phyloP scores from a whole-genome alignment of 2,329 filamentous ascomycete species.

The Onygenales sp. region DNA sequence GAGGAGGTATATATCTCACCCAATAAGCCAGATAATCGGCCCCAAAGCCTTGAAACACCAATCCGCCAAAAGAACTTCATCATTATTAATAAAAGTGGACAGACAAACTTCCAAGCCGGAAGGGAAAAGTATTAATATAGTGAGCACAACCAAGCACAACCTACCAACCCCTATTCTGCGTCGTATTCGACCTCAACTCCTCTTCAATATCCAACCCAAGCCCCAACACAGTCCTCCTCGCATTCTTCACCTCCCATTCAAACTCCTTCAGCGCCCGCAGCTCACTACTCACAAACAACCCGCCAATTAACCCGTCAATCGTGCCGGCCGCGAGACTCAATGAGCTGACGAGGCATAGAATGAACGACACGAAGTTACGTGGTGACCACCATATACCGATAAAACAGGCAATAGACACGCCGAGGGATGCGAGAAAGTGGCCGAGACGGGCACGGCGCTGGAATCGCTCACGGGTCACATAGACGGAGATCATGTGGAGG shows the following conservation, averaged over 20 bases:
- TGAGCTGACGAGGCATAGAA: conserved; percentile 71
- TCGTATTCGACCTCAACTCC: conserved; percentile 6
- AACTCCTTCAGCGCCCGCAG: conserved; percentile 79
- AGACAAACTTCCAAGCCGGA: neutral
- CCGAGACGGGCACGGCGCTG: conserved; percentile 63
- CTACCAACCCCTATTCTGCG: neutral
- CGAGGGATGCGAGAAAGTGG: conserved; percentile 63
- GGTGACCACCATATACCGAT: conserved; percentile 81
- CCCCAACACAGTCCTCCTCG: conserved; percentile 30
- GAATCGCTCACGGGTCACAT: conserved; percentile 58
- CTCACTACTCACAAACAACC: conserved; percentile 80
- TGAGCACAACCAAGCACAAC: neutral
- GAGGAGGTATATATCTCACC: too few species aligned
- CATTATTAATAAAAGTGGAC: too few species aligned
- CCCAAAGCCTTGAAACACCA: too few species aligned
- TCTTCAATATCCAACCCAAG: conserved; percentile 13
- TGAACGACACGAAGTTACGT: conserved; percentile 64
- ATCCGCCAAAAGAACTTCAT: too few species aligned
- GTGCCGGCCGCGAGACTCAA: conserved; percentile 66
- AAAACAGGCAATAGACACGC: conserved; percentile 63
- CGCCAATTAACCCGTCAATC: conserved; percentile 74
- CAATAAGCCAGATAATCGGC: too few species aligned
- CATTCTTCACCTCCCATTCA: conserved; percentile 79
- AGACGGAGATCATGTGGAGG: conserved; percentile 57
- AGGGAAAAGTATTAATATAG: neutral